Base-by-base conservation (phyloP, 2,329 filamentous ascomycete species). In the Orbilia javanica region DNA sequence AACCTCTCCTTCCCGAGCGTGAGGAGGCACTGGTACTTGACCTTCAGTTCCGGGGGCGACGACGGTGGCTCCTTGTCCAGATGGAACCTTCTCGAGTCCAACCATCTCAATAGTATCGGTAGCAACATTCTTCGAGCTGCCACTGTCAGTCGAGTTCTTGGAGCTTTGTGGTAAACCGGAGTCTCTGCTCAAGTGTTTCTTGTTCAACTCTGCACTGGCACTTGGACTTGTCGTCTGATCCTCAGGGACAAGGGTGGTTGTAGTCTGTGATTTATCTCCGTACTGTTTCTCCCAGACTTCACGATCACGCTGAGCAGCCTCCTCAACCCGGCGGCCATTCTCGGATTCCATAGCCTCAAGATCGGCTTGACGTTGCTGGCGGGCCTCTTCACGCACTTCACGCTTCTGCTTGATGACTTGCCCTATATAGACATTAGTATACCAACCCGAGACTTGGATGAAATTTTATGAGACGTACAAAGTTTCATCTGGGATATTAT, bases 401-500 rank as follows among this genome's bases (percentile, higher is more conserved):
- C 87, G 81, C 87, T 84, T 77, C 90, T 53, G 50, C 44, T 78
- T 78, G 48, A 78, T 78, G 36, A 78, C 74, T 72, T 84, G 79
- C 87, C 85, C n/a, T 85, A 82, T 57, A 25, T 85, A 83, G 84
- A 86, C 77, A 34, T 73, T 66, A 73, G 69, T 52, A 39, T 68
- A 13, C 2, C 46, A 84, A 86, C 55, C 10, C 55, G 31, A 60
- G 31, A 60, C 55, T 15, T 18, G 6, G 22, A 27, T 46, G 57
- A 29, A 25, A 62, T 50, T 78, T 87, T 89, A 76, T 97, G 89
- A 6, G 97, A 86, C 79, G 90, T 93, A 94, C 94, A 97, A 13
- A 97, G 86, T 81, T 91, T 93, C 81, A 96, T 86, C 83, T 98
- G 95, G 0, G 93, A 96, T 50, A 97, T 87, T 25, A 97, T 86